A percentile compares a stretch with the other conserved stretches of the same genome.
Evolutionary conservation across 2,329 filamentous ascomycete genomes (phyloP).

Genomic region (Botrytis pseudocinerea): DNA sequence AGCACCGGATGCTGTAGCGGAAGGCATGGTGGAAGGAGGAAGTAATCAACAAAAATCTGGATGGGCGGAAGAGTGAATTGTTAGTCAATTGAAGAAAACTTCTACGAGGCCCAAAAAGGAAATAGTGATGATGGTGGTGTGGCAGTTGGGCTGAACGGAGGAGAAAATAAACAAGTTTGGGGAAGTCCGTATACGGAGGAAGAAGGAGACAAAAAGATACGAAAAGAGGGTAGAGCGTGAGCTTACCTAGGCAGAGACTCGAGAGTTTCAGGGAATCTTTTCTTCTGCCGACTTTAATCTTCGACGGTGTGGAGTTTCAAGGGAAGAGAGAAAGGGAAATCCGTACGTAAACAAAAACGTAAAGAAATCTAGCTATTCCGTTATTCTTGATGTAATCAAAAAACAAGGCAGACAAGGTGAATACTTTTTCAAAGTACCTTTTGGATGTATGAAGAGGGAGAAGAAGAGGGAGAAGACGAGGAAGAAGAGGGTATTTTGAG

Average conservation of each 20-base stretch:
- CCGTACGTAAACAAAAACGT: slow-evolving; percentile 15
- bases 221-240: neutral
- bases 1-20: slow-evolving; percentile 38
- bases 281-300: slow-evolving; percentile 11
- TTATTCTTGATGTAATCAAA: neutral
- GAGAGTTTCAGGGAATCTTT: slow-evolving; percentile 6
- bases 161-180: neutral
- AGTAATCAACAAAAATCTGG: slow-evolving; percentile 20
- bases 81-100: slow-evolving; percentile 31
- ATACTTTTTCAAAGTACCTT: slow-evolving; percentile 9
- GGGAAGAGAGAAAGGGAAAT: slow-evolving; percentile 5
- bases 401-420: neutral
- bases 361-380: neutral
- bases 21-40: slow-evolving; percentile 23
- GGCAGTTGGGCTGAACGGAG: slow-evolving; percentile 1
- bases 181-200: slow-evolving; percentile 24
- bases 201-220: neutral
- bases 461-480: neutral
- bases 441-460: neutral
- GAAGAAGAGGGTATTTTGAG: slow-evolving; percentile 10
- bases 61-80: slow-evolving; percentile 21
- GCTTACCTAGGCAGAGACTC: slow-evolving; percentile 4
- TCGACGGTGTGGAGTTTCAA: slow-evolving; percentile 1
- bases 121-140: slow-evolving; percentile 1
- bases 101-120: slow-evolving; percentile 9